Percentiles rank a stretch among this genome's conserved stretches.
These are phyloP conservation scores for Bertia moriformis DNA, from an alignment of 2,329 filamentous ascomycete genomes.

Conservation along the genomic window DNA sequence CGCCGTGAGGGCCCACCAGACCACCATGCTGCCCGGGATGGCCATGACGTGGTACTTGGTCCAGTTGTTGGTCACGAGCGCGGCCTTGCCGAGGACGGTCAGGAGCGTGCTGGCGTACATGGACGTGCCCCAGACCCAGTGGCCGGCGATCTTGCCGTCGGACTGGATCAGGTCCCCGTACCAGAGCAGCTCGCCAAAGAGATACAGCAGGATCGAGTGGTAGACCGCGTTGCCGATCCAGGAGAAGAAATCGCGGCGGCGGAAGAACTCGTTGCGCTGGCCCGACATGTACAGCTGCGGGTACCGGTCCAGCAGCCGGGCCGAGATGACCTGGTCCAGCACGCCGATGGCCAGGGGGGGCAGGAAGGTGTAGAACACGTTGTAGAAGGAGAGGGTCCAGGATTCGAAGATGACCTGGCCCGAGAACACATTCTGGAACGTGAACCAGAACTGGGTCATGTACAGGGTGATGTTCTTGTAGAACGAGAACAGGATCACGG, in stretches of 20 bases:
- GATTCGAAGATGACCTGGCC: constrained; percentile 97
- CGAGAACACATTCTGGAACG: constrained; percentile 95
- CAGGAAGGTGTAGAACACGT: constrained; percentile 91
- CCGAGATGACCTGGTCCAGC: constrained; percentile 93
- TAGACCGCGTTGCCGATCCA: constrained; percentile 94
- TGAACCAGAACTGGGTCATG: constrained; percentile 99
- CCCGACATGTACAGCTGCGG: constrained; percentile 89
- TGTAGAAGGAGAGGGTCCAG: constrained; percentile 98
- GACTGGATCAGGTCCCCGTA: constrained; percentile 62
- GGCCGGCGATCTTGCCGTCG: constrained; percentile 72
- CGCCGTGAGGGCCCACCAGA: constrained; percentile 85
- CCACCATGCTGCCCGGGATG: constrained; percentile 79
- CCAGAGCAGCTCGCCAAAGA: constrained; percentile 69
- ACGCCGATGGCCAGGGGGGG: constrained; percentile 91
- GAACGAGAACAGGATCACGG: constrained; percentile 94
- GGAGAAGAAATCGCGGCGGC: constrained; percentile 75
- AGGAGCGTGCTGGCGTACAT: constrained; percentile 82
- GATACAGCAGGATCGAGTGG: constrained; percentile 85
- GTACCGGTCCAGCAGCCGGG: constrained; percentile 82
- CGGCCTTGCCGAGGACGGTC: constrained; percentile 88
- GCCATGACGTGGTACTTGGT: constrained; percentile 95
- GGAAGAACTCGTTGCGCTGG: constrained; percentile 87
- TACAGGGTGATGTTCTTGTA: constrained; percentile 99
- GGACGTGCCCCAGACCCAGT: constrained; percentile 97
- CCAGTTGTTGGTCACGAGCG: constrained; percentile 92